These are phyloP conservation scores for Nitzschia putrida DNA, from an alignment of 108 stramenopile genomes.

Conservation along the genomic window DNA sequence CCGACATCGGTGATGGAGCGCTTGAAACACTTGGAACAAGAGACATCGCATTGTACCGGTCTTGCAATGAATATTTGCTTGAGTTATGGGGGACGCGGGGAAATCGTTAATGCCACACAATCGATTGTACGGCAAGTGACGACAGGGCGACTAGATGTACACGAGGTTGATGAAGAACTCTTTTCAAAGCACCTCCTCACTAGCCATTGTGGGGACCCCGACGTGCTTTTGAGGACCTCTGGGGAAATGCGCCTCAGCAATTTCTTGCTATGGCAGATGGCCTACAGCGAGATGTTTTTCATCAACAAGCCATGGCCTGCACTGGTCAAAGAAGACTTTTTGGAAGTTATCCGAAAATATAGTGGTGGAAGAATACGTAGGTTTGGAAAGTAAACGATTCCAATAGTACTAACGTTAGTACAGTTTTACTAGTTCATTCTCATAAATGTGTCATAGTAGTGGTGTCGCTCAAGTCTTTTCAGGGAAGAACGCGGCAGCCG, in stretches of 20 bases:
- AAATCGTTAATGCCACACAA: conserved; percentile 84
- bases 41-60: conserved; percentile 51
- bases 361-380: conserved; percentile 73
- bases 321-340: conserved; percentile 59
- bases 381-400: conserved; percentile 69
- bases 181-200: conserved; percentile 59
- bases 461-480: too few relatives aligned
- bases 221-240: conserved; percentile 92
- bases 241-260: conserved; percentile 94
- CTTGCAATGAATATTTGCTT: conserved; percentile 91
- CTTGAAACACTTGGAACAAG: conserved; percentile 56
- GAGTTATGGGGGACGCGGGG: conserved; percentile 91
- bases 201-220: conserved; percentile 68
- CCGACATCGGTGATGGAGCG: conserved; percentile 54
- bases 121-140: conserved; percentile 51
- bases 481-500: too few relatives aligned
- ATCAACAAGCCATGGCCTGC: conserved; percentile 94
- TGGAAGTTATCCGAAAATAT: conserved; percentile 56
- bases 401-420: too few relatives aligned
- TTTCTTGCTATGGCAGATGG: conserved; percentile 94
- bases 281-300: conserved; percentile 95
- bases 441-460: neutral
- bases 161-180: conserved; percentile 56
- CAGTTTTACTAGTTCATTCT: too few relatives aligned
- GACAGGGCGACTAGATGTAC: conserved; percentile 42